phyloP scores from a whole-genome alignment of 768 basidiomycete species.

The Clavulina sp. region DNA sequence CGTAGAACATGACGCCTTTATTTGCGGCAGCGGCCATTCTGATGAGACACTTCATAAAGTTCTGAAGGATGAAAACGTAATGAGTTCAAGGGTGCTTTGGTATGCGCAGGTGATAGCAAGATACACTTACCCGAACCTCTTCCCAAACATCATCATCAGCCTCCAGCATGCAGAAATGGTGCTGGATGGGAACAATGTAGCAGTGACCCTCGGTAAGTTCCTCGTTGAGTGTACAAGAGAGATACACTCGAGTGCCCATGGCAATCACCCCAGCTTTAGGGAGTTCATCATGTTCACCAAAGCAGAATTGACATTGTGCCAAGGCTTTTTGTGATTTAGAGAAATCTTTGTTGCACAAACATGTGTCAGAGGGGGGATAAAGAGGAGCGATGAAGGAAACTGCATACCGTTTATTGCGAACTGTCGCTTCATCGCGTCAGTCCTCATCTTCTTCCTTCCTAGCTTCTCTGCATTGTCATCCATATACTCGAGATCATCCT shows the following conservation, averaged over 20 bases:
- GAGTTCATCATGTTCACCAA: conserved; percentile 76
- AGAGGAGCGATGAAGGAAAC: not conserved
- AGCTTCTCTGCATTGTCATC: conserved; percentile 93
- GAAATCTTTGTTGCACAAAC: conserved; percentile 42
- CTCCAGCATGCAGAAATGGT: conserved; percentile 79
- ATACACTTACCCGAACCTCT: conserved; percentile 58
- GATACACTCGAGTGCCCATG: conserved; percentile 76
- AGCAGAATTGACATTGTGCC: conserved; percentile 74
- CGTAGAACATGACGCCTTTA: conserved; percentile 88
- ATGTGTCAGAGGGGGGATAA: not conserved
- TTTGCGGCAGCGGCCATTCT: conserved; percentile 85
- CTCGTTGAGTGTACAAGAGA: conserved; percentile 76
- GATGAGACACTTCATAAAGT: conserved; percentile 86
- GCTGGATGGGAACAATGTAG: conserved; percentile 89
- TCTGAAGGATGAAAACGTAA: conserved; percentile 23
- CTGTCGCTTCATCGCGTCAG: conserved; percentile 89
- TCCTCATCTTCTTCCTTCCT: conserved; percentile 86
- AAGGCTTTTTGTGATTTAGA: conserved; percentile 84
- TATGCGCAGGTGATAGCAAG: not conserved
- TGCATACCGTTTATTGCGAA: conserved; percentile 82
- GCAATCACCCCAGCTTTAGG: conserved; percentile 81
- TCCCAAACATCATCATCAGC: conserved; percentile 98
- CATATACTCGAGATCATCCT: conserved; percentile 86
- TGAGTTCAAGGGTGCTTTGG: not conserved
- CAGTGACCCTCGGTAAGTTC: conserved; percentile 88